Evolutionary conservation across 768 basidiomycete genomes (phyloP), one percentile per base, ranked within the genome.

Genomic region (Tricholoma flavovirens): DNA sequence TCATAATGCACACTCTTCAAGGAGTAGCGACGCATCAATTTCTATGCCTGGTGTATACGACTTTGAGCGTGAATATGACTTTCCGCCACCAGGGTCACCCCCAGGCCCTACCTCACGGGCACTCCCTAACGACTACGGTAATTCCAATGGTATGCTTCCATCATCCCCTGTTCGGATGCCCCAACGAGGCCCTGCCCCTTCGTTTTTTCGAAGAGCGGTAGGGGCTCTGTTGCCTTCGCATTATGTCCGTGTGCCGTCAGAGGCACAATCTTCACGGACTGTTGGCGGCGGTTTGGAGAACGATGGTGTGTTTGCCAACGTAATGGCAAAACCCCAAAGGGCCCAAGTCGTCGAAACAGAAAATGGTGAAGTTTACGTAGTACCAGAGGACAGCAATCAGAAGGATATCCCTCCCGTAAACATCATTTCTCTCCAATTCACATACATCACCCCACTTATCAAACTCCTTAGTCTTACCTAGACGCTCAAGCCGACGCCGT

Each of bases 291-390:
- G 89, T 0, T 76, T 74, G 15, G 83, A 92, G 29, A 93, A 95
- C 64, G 94, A 97, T 62, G 97, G 97, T 2, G 95, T 98, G 8
- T 99, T 98, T 66, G 86, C 89, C 29, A 99, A 98, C 66, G 84
- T 99, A 35, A 86, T 83, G 61, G 96, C 96, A 1, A 97, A 97
- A 68, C 96, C 97, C 1, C 72, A 74, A 52, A 68, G 67, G 14
- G 67, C 75, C 1, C 75, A 78, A 22, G 55, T 79, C 53, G 64
- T 83, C n/a, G 70, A 64, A 32, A 70, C 75, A 19, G 79, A 78
- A 33, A 71, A 85, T 62, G 87, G 87, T 4, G 75, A 77, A 61
- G 72, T 81, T 3, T 78, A 78, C 66, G 74, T 85, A 64, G 81
- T 85, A 36, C 92, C 93, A 4, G 94, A 97, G 64, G 87, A 90